Evolutionary conservation across 495 filamentous ascomycete species (phyloP), one percentile per base, ranked within the genome.

Genomic region (Xylaria palmicola): DNA sequence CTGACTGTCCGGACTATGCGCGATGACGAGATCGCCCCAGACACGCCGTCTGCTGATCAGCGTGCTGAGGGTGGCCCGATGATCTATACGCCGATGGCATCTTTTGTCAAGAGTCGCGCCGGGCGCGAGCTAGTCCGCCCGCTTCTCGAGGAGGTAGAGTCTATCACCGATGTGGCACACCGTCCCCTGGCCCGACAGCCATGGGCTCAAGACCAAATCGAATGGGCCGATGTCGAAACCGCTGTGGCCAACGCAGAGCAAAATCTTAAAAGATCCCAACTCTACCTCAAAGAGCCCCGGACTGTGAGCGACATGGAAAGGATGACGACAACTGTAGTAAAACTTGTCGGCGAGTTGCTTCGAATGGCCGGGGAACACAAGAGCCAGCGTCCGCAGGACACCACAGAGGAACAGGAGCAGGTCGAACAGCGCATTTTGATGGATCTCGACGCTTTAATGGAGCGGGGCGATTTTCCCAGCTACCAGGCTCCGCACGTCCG

Each of bases 311-410:
- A 74, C 19, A 47, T 77, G 24, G 20, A 57, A 4, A 64, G 61
- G 36, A 71, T 67, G 26, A 71, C 68, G 15, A 36, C 27, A 8
- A 65, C 54, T 15, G 40, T 72, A 30, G 12, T 69, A 10, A 61
- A 62, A 1, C 65, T 76, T 5, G 67, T 73, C 50, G 44, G 66
- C 48, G 50, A 65, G n/a, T 60, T 77, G 4, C 57, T 75, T 26
- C 43, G 24, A 12, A 54, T 29, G 4, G 40, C 29, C 29, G 17
- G 34, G 12, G 30, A 2, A 17, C 13, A 2, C 12, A 1, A 29
- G 10, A 20, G 48, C 37, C 27, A 1, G 17, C 36, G n/a, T 13
- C 1, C n/a, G 40, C 39, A 48, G 20, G 41, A 55, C 15, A 27
- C 47, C 9, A 0, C 19, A 12, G 39, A 26, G 13, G 20, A 10